These are phyloP conservation scores for Bathelium albidoporum DNA, from an alignment of 495 filamentous ascomycete genomes.

Conservation along the genomic window DNA sequence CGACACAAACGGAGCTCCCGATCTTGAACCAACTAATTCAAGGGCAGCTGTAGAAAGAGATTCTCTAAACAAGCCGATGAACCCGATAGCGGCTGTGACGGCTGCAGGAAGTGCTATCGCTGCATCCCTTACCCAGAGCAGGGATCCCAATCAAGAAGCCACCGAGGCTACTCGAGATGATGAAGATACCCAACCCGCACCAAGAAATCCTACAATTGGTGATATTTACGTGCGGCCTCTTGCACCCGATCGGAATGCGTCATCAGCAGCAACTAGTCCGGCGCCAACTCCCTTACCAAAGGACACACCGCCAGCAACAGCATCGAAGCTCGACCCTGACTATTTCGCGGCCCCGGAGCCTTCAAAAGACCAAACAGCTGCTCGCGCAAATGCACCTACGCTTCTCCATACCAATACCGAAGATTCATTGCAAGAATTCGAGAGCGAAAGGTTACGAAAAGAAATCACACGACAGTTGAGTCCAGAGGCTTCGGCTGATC, in stretches of 20 bases:
- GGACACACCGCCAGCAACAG: slow-evolving; percentile 8
- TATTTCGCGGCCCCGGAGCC: slow-evolving; percentile 18
- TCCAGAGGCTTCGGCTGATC: slow-evolving; percentile 21
- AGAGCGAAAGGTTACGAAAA: slow-evolving; percentile 66
- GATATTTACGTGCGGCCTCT: slow-evolving; percentile 21
- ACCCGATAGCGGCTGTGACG: slow-evolving; percentile 22
- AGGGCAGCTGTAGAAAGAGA: background rate
- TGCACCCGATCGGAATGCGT: slow-evolving; percentile 19
- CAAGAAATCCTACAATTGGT: slow-evolving; percentile 10
- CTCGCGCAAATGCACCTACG: background rate
- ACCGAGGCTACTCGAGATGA: background rate
- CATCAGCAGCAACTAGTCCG: slow-evolving; percentile 19
- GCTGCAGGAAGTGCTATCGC: slow-evolving; percentile 25
- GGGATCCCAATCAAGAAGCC: background rate
- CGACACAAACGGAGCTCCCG: background rate
- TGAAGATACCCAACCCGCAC: background rate
- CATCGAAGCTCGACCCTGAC: slow-evolving; percentile 5
- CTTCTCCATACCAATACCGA: slow-evolving; percentile 42
- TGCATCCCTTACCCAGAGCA: slow-evolving; percentile 8
- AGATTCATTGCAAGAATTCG: slow-evolving; percentile 48
- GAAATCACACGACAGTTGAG: slow-evolving; percentile 75
- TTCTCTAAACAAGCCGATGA: background rate
- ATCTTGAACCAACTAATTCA: background rate
- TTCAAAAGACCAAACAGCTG: background rate
- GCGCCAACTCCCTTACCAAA: slow-evolving; percentile 26